Conservation (phyloP, 2,329 filamentous ascomycete genomes). For the Cladophialophora psammophila region DNA sequence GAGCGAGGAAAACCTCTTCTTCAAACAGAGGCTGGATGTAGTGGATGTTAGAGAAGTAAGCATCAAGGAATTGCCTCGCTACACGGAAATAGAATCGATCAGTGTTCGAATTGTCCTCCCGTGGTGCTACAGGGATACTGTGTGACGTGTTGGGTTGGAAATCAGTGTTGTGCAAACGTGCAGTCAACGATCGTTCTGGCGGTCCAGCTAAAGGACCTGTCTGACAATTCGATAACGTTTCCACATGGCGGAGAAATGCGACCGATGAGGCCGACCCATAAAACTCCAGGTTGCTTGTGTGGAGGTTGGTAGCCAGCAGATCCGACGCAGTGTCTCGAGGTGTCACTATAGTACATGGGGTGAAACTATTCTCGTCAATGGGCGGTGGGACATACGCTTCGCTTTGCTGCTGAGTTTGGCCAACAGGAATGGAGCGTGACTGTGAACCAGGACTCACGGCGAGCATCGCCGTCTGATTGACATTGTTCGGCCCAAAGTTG, state of each 20-base stretch:
- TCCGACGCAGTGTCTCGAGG: conserved; percentile 45
- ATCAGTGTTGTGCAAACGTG: conserved; percentile 56
- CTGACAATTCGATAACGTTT: conserved; percentile 48
- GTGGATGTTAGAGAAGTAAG: conserved; percentile 59
- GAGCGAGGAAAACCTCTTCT: conserved; percentile 53
- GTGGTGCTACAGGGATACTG: conserved; percentile 27
- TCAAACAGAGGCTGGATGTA: conserved; percentile 59
- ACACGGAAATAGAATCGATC: conserved; percentile 54
- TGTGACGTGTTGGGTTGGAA: conserved; percentile 46
- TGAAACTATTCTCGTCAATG: conserved; percentile 6
- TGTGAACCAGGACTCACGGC: no score
- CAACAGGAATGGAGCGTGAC: no score
- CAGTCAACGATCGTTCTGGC: conserved; percentile 51
- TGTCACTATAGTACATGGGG: neutral
- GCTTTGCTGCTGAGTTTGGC: neutral
- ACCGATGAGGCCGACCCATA: conserved; percentile 58
- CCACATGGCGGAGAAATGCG: conserved; percentile 48
- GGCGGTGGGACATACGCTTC: conserved; percentile 4
- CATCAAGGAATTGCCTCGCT: conserved; percentile 55
- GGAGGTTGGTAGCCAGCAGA: conserved; percentile 54
- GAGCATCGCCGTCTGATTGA: no score
- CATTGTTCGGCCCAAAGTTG: no score
- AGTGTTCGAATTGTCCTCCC: conserved; percentile 37
- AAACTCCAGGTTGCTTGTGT: conserved; percentile 57
- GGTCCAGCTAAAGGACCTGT: conserved; percentile 26